phyloP scores from a whole-genome alignment of 2,329 filamentous ascomycete genomes.

The Xylaria sp. region DNA sequence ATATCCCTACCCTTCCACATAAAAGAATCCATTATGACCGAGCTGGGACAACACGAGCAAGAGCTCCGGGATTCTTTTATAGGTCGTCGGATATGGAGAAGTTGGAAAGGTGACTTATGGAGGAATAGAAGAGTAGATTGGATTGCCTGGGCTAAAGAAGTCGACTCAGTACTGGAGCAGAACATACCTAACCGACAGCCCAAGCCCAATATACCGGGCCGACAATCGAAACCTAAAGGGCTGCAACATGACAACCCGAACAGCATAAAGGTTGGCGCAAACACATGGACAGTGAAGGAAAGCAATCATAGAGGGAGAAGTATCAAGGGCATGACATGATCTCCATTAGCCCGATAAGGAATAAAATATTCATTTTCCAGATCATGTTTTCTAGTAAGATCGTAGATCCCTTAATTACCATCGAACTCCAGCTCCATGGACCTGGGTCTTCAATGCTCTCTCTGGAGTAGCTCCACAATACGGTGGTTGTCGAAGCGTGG shows the following conservation, averaged over 20 bases:
- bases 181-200: constrained; percentile 25
- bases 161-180: constrained; percentile 48
- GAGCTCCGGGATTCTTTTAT: constrained; percentile 64
- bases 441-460: not conserved
- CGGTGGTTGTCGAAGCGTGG: not conserved
- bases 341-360: constrained; percentile 3
- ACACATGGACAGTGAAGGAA: constrained; percentile 21
- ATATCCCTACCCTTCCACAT: constrained; percentile 65
- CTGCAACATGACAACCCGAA: constrained; percentile 31
- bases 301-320: constrained; percentile 22
- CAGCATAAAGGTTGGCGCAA: constrained; percentile 23
- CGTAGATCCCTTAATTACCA: not conserved
- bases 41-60: constrained; percentile 59
- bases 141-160: constrained; percentile 67
- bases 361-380: not conserved
- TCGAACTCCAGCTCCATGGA: not conserved
- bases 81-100: constrained; percentile 66
- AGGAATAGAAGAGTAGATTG: constrained; percentile 63
- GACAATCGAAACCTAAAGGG: constrained; percentile 25
- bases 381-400: not conserved
- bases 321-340: constrained; percentile 12
- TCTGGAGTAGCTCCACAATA: not conserved
- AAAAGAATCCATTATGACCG: constrained; percentile 65
- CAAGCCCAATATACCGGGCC: constrained; percentile 25
- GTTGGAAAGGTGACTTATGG: constrained; percentile 69